Evolutionary conservation across 2,329 filamentous ascomycete species (phyloP).

Genomic region (Penicillium sp.): DNA sequence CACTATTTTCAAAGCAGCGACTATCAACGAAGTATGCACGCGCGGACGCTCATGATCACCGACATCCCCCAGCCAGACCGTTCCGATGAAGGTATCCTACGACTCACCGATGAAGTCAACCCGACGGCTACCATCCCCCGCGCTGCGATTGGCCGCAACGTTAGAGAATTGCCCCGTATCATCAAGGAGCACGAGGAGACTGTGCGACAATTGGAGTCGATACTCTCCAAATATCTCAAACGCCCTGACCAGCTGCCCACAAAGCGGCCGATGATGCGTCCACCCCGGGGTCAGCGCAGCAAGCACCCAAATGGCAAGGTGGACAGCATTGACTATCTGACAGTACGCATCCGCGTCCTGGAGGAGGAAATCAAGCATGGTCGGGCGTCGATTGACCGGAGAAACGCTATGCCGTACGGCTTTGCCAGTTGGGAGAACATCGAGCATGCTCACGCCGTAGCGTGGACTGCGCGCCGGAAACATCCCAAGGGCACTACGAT

Average conservation of each 20-base stretch:
- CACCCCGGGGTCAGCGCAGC: slow-evolving; percentile 72
- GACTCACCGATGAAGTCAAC: slow-evolving; percentile 74
- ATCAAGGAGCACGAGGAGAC: slow-evolving; percentile 77
- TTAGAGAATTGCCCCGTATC: slow-evolving; percentile 79
- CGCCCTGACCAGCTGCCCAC: slow-evolving; percentile 75
- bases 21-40: slow-evolving; percentile 82
- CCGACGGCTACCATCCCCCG: slow-evolving; percentile 74
- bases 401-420: slow-evolving; percentile 83
- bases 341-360: slow-evolving; percentile 73
- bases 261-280: slow-evolving; percentile 70
- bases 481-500: slow-evolving; percentile 74
- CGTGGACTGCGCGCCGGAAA: slow-evolving; percentile 74
- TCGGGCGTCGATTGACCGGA: slow-evolving; percentile 74
- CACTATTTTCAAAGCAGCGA: slow-evolving; percentile 80
- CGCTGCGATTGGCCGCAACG: slow-evolving; percentile 81
- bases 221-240: slow-evolving; percentile 85
- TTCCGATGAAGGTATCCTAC: slow-evolving; percentile 80
- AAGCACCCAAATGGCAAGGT: slow-evolving; percentile 67
- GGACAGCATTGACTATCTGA: slow-evolving; percentile 91
- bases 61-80: slow-evolving; percentile 74
- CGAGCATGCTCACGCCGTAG: slow-evolving; percentile 79
- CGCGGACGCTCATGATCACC: slow-evolving; percentile 64
- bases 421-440: slow-evolving; percentile 93
- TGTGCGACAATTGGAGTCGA: slow-evolving; percentile 75
- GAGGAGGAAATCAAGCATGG: slow-evolving; percentile 82